Evolutionary conservation across 768 basidiomycete species (phyloP).

Genomic region (Leccinellum rugosiceps): DNA sequence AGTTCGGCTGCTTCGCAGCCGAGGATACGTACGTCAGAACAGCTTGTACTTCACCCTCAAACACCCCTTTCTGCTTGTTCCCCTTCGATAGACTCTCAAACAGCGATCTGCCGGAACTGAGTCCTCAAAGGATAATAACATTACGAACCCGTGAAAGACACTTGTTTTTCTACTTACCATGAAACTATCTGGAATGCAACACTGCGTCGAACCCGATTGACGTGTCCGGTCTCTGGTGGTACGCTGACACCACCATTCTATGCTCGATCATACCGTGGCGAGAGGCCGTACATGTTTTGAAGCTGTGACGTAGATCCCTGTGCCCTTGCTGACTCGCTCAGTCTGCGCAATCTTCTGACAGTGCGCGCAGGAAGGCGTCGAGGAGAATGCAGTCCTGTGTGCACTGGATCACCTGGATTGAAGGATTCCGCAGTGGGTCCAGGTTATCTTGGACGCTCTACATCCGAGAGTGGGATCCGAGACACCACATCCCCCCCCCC

Average conservation of each 20-base stretch:
- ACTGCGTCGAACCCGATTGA: neutral
- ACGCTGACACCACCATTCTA: neutral
- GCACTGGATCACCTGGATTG: neutral
- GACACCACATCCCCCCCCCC: neutral
- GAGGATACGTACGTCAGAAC: neutral
- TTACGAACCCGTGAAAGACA: neutral
- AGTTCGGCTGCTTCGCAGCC: neutral
- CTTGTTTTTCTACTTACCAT: neutral
- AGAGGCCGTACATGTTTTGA: neutral
- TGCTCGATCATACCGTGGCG: neutral
- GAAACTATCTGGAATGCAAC: neutral
- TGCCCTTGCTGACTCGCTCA: neutral
- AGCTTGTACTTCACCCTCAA: neutral
- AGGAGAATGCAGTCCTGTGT: conserved; percentile 2
- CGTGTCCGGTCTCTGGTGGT: neutral
- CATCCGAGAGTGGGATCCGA: neutral
- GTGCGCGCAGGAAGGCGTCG: neutral
- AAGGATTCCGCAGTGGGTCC: neutral
- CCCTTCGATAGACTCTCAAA: neutral
- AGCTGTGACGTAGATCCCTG: neutral
- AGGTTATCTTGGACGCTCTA: neutral
- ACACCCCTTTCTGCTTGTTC: neutral
- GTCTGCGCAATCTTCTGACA: neutral
- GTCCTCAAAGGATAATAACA: neutral
- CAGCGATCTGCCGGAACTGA: neutral